Base-by-base conservation (phyloP, 2,329 filamentous ascomycete genomes). In the Fusarium sp. region DNA sequence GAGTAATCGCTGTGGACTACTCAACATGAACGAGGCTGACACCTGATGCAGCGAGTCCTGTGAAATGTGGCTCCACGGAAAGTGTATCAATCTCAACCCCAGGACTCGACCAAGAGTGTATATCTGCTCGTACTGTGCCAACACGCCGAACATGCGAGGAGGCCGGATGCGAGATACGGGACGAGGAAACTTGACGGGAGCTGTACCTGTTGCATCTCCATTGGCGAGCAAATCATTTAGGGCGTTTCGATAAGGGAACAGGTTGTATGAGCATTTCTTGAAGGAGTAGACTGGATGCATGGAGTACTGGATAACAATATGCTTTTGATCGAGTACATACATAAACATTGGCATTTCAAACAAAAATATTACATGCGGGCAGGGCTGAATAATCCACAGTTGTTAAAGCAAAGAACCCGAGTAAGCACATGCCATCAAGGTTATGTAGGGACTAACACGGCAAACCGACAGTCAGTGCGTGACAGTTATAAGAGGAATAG, bases 51-150 rank as follows among this genome's bases (percentile, higher is more conserved):
- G 89, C 74, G 86, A 90, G 80, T 89, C 88, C 27, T 91, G 89
- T 76, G 89, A 91, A 74, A 86, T 89, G 82, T 90, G 86, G 85
- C 85, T 91, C 33, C 89, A 91, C 76, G 88, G 87, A n/a, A 84
- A 83, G 61, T 91, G 89, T 76, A 84, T 90, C 73, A 88, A 89
- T 67, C 87, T 91, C 68, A 86, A 85, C 48, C 84, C 84, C 50
- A 83, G 85, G 61, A 85, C 84, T n/a, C 84, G 88, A 71, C 88
- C 89, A 8, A 83, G 84, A 15, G 87, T 91, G 8, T 91, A 91
- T 72, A 87, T 91, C 38, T 91, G 89, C 75, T 85, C 86, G 3
- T 91, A 88, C 67, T 91, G 89, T 75, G 86, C 87, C 23, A 86
- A 89, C 70, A 90, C 88, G 12, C 86, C 88, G 3, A 88, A 85